These are phyloP conservation scores for Pseudogymnoascus sp. DNA, from an alignment of 2,329 filamentous ascomycete genomes.

Conservation along the genomic window DNA sequence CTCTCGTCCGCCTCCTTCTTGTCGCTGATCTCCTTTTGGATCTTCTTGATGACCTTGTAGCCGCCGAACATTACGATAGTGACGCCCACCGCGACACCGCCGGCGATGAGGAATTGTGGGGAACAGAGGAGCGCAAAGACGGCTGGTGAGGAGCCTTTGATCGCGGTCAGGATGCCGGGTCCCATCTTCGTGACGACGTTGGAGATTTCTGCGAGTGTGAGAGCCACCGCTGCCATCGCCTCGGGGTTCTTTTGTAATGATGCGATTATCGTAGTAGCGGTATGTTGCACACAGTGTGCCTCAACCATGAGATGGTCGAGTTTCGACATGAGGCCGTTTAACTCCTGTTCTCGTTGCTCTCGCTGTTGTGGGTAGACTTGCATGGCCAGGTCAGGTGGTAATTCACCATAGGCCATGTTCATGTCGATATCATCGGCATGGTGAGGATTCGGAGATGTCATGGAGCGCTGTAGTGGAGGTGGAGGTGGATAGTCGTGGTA, in stretches of 20 bases:
- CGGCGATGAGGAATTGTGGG: constrained; percentile 90
- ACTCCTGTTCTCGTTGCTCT: constrained; percentile 44
- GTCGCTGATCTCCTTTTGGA: constrained; percentile 40
- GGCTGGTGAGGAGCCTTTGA: constrained; percentile 77
- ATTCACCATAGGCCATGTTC: constrained; percentile 82
- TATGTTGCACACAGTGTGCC: constrained; percentile 80
- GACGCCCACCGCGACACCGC: constrained; percentile 81
- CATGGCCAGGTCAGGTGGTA: constrained; percentile 59
- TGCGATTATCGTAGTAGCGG: constrained; percentile 72
- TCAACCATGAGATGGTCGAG: constrained; percentile 76
- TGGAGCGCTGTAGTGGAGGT: constrained; percentile 16
- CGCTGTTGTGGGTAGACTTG: constrained; percentile 45
- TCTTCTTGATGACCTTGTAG: constrained; percentile 93
- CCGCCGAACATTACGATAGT: constrained; percentile 93
- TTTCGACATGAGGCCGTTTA: constrained; percentile 61
- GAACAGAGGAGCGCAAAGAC: constrained; percentile 80
- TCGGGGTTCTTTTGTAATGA: constrained; percentile 78
- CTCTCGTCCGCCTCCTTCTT: constrained; percentile 11
- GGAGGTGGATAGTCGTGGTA: constrained; percentile 13
- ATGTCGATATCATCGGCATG: constrained; percentile 59
- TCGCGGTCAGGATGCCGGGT: constrained; percentile 63
- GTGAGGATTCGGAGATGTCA: constrained; percentile 23
- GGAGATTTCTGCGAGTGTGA: constrained; percentile 87
- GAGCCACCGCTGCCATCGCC: constrained; percentile 83
- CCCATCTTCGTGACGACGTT: constrained; percentile 75